Conservation (phyloP, 768 basidiomycete genomes). For the Naganishia onofrii region DNA sequence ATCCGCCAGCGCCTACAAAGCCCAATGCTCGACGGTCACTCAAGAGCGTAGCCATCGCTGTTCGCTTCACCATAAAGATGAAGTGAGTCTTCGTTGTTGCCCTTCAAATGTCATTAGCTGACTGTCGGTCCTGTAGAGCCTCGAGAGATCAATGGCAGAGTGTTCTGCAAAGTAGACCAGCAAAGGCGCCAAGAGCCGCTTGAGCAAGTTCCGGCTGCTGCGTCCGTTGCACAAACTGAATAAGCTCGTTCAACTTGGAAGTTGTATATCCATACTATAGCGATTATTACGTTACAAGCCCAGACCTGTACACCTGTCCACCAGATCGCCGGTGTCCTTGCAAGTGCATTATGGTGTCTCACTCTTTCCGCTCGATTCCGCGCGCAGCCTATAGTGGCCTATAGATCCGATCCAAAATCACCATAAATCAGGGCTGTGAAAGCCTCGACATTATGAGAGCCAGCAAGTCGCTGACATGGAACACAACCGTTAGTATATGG, state of each 20-base stretch:
- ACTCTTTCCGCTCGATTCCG: not conserved
- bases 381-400: not conserved
- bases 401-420: conserved; percentile 36
- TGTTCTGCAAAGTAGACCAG: conserved; percentile 9
- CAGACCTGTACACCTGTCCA: conserved; percentile 3
- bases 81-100: conserved; percentile 33
- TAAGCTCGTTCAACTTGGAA: not conserved
- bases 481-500: conserved; percentile 4
- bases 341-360: not conserved
- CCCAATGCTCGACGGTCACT: conserved; percentile 33
- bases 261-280: not conserved
- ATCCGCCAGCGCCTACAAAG: conserved; percentile 35
- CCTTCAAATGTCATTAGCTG: not conserved
- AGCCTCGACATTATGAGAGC: conserved; percentile 40
- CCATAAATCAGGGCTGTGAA: conserved; percentile 50
- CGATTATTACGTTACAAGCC: not conserved
- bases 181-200: not conserved
- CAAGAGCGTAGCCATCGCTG: conserved; percentile 45
- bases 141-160: conserved; percentile 12
- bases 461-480: conserved; percentile 34
- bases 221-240: not conserved
- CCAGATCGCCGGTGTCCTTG: not conserved
- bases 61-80: conserved; percentile 40
- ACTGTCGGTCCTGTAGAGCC: not conserved
- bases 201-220: not conserved